Base-by-base conservation (phyloP, 2,329 filamentous ascomycete genomes). In the Zasmidium citrigriseum region DNA sequence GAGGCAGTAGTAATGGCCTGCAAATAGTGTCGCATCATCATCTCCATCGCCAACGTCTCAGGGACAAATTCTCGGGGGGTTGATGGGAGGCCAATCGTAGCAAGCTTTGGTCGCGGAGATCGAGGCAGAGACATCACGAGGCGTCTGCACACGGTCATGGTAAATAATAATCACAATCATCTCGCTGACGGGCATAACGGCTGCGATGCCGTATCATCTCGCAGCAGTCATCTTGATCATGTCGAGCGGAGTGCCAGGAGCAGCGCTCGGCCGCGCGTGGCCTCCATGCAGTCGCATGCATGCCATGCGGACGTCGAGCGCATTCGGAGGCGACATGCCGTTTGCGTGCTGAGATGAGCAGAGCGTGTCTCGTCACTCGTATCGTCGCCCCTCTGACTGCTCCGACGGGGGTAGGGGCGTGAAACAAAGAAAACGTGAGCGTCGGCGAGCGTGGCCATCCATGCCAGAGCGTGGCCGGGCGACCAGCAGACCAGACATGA, bases 381-480 rank as follows among this genome's bases (percentile, higher is more conserved):
- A 7, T 16, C 12, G 34, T 41, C 34, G 14, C 27, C 27, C 14
- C 34, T 11, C 34, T 16, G 12, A 23, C n/a, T 56, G 29, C 45
- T 47, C 58, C 54, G 56, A 46, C 21, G 38, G 22, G 51, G 57
- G 47, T 38, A 34, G 60, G 53, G 54, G 55, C 53, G 55, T 57
- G 59, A 57, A 45, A 62, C 59, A 60, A 57, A 60, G 56, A 52
- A 44, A 58, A 55, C 46, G 57, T 62, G 60, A 61, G 57, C 54
- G 50, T 52, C 56, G 55, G 52, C 18, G 29, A 48, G 55, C 60
- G 55, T 53, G 57, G 56, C 56, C 44, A 53, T 60, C 52, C 60
- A 55, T 58, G 60, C 50, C 41, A 38, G 53, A 34, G 49, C 34
- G 34, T 41, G 34, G 7, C 34, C 7, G 34, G 34, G 7, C 7